Evolutionary conservation across 1,284 basidiomycete species (phyloP).

Genomic region (Apiotrichum gamsii): DNA sequence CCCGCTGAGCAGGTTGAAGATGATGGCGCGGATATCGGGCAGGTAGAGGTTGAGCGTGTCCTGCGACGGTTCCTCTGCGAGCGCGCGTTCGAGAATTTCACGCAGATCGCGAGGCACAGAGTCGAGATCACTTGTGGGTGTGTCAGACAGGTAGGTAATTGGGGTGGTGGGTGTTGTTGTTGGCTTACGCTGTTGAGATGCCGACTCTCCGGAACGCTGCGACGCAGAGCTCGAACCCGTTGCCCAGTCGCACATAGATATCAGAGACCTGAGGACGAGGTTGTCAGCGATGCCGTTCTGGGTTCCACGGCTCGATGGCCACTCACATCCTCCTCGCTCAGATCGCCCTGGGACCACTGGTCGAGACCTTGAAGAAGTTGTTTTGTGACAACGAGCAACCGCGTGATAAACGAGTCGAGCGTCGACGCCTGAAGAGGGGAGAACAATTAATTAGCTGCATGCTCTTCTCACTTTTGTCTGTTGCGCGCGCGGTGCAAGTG

Average conservation of each 20-base stretch:
- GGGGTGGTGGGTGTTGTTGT: no score
- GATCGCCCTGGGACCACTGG: constrained; percentile 71
- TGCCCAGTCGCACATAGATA: constrained; percentile 91
- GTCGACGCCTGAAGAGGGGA: constrained; percentile 18
- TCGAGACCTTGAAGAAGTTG: constrained; percentile 86
- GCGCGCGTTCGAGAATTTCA: constrained; percentile 76
- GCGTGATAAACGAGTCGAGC: constrained; percentile 79
- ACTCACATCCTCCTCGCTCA: constrained; percentile 59
- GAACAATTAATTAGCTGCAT: neutral
- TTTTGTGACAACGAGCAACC: constrained; percentile 90
- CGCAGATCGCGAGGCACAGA: constrained; percentile 85
- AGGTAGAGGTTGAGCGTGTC: constrained; percentile 84
- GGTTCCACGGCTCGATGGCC: neutral
- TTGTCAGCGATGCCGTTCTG: neutral
- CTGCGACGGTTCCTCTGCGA: constrained; percentile 80
- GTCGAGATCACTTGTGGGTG: constrained; percentile 79
- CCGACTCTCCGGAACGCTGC: constrained; percentile 77
- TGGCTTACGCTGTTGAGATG: constrained; percentile 89
- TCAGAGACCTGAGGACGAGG: constrained; percentile 73
- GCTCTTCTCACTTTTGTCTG: no score
- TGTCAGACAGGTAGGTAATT: no score
- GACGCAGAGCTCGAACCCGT: constrained; percentile 93
- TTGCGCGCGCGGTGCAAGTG: no score
- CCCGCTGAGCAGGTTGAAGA: constrained; percentile 85
- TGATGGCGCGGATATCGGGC: constrained; percentile 85